These are phyloP conservation scores for Stereum hirsutum DNA, from an alignment of 1,284 basidiomycete species.

Conservation along the genomic window DNA sequence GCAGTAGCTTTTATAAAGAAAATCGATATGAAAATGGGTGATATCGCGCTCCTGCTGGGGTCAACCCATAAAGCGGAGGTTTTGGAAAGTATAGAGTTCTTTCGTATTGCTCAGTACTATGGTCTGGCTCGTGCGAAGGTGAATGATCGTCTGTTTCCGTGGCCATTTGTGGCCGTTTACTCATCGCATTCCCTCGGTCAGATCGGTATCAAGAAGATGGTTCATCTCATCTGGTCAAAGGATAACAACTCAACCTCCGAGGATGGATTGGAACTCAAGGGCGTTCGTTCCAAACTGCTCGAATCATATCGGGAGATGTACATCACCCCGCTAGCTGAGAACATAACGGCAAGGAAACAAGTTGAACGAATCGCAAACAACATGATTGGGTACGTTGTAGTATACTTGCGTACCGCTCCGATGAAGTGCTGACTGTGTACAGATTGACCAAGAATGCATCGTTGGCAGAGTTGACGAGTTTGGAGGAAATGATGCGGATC, in stretches of 20 bases:
- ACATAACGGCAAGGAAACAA: slow-evolving; percentile 75
- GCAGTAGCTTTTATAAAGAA: no score
- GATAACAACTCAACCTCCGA: slow-evolving; percentile 84
- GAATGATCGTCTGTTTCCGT: slow-evolving; percentile 10
- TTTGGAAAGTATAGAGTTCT: slow-evolving; percentile 93
- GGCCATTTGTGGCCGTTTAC: background rate
- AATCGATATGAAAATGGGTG: slow-evolving; percentile 74
- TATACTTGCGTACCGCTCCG: background rate
- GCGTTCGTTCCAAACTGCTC: slow-evolving; percentile 79
- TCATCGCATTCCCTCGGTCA: slow-evolving; percentile 19
- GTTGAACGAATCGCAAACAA: slow-evolving; percentile 96
- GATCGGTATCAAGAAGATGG: slow-evolving; percentile 89
- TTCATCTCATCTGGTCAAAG: slow-evolving; percentile 97
- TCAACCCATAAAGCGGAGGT: slow-evolving; percentile 93
- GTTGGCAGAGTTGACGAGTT: slow-evolving; percentile 89
- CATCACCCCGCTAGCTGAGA: slow-evolving; percentile 72
- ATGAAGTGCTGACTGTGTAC: slow-evolving; percentile 1
- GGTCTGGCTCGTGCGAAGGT: slow-evolving; percentile 73
- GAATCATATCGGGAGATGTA: slow-evolving; percentile 89
- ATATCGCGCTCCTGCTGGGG: slow-evolving; percentile 73
- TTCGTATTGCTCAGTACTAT: slow-evolving; percentile 80
- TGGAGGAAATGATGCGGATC: slow-evolving; percentile 93
- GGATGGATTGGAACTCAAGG: slow-evolving; percentile 84
- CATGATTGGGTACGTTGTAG: slow-evolving; percentile 82
- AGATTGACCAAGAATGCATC: slow-evolving; percentile 88